Evolutionary conservation across 352 stramenopile species (phyloP), one percentile per base, ranked within the genome.

Genomic region (Globisporangium alternatum): DNA sequence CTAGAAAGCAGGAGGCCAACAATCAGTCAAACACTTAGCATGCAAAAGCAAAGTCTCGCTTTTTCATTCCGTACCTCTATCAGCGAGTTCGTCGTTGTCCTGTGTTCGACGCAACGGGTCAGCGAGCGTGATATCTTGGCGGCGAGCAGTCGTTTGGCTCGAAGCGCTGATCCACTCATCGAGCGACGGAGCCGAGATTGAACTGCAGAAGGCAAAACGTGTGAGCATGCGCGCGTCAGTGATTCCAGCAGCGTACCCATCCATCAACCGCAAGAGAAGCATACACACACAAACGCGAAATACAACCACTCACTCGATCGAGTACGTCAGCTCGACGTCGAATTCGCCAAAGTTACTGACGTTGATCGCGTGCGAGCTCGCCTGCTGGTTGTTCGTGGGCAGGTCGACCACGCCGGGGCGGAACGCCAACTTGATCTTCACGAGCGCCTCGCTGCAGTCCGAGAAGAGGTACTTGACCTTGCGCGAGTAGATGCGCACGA

Each of bases 381-480:
- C 88, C 37, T 92, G 82, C 54, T 91, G 80, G 28, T 81, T 72
- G 52, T 71, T 77, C 9, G 76, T 71, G 0, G 88, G 88, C 51
- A 96, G 54, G 70, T 96, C 84, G 30, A 95, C 88, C 22, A 89
- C 77, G 5, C 87, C 86, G 0, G 88, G 88, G 9, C 88, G 87
- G 67, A 96, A 99, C 2, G 96, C 97, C 75, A 99, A 94, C 74
- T 99, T 99, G 64, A 99, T 99, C 83, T 99, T 99, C 31, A 98
- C 91, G 60, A 99, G 91, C 31, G 98, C 97, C 71, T 99, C 97
- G 61, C 95, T 98, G 82, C 96, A 99, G 83, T 99, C 98, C 53
- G 95, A 84, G 78, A 99, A 97, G 19, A 99, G 75, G 76, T 99
- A 99, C 65, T 98, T 97, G 41, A 98, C 89, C 64, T 99, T 99